Evolutionary conservation across 2,329 filamentous ascomycete species (phyloP), one percentile per base, ranked within the genome.

Genomic region (Drechslera avenae): DNA sequence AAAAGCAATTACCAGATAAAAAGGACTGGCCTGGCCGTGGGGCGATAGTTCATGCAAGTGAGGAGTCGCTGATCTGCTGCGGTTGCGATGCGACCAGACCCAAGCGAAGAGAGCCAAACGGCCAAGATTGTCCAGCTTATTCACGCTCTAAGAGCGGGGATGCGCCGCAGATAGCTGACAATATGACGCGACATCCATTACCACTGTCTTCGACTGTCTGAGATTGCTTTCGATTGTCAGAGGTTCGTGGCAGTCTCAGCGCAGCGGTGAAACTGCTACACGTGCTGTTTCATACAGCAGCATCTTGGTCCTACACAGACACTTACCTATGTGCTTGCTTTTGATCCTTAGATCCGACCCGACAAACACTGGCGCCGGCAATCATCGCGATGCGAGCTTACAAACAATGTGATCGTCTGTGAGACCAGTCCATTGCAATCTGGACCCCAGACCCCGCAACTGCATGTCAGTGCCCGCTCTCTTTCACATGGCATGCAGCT

Each of bases 1-100:
- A 35, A 39, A 39, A 36, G 30, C 23, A 34, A 36, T 23, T 42
- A 23, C 35, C 10, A 28, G 18, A 18, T 21, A 19, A 19, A 33
- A 28, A 19, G 31, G 26, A 14, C 14, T 5, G 7, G 19, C 23
- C 36, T 28, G 28, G 41, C 30, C 46, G 56, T 54, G 46, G 39
- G 52, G 48, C 55, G 59, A 55, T 51, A 57, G 45, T 46, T 39
- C 36, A 54, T 49, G 30, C 9, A 32, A 12, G 31, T 39, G 57
- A 50, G 59, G 57, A 56, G 57, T 49, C 48, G 46, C 46, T 28
- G 26, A 28, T 28, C 26, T 28, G 9, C 9, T 28, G 26, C 26
- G 26, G 26, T 28, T 28, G 50, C 41, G 56, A 39, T 28, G 17
- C 40, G 46, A 19, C 13, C 21, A 31, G 26, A 23, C 39, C 13